Conservation (phyloP, 2,329 filamentous ascomycete genomes). For the Chrysosporium queenslandicum region DNA sequence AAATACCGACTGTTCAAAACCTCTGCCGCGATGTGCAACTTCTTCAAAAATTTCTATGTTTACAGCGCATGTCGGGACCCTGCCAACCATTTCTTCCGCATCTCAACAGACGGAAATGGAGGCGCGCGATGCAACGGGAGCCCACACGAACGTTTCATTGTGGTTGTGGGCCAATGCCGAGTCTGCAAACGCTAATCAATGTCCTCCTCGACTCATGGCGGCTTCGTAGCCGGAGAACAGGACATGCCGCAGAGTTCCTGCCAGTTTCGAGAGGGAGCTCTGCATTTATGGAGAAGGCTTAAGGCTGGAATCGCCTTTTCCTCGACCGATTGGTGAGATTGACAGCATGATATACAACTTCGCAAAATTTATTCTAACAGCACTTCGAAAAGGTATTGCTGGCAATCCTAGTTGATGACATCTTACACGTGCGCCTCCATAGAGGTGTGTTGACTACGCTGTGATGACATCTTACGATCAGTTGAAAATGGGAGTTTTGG, state of each 20-base stretch:
- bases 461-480: neutral
- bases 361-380: neutral
- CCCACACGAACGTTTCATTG: slow-evolving; percentile 65
- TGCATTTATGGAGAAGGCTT: neutral
- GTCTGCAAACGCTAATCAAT: slow-evolving; percentile 37
- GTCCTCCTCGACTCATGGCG: neutral
- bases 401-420: slow-evolving; percentile 6
- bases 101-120: slow-evolving; percentile 55
- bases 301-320: neutral
- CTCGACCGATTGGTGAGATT: neutral
- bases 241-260: neutral
- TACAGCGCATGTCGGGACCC: slow-evolving; percentile 62
- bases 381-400: slow-evolving; percentile 2
- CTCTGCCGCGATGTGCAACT: slow-evolving; percentile 44
- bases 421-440: neutral
- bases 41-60: slow-evolving; percentile 68
- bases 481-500: slow-evolving; percentile 7
- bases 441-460: neutral
- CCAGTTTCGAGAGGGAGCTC: neutral
- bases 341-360: neutral
- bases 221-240: neutral
- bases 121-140: slow-evolving; percentile 51
- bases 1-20: neutral
- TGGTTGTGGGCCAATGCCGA: slow-evolving; percentile 54
- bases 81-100: slow-evolving; percentile 60